Percentiles rank a stretch among this genome's conserved stretches.
Evolutionary conservation across 345 rosid genomes (phyloP).

Genomic region (Carallia brachiata): DNA sequence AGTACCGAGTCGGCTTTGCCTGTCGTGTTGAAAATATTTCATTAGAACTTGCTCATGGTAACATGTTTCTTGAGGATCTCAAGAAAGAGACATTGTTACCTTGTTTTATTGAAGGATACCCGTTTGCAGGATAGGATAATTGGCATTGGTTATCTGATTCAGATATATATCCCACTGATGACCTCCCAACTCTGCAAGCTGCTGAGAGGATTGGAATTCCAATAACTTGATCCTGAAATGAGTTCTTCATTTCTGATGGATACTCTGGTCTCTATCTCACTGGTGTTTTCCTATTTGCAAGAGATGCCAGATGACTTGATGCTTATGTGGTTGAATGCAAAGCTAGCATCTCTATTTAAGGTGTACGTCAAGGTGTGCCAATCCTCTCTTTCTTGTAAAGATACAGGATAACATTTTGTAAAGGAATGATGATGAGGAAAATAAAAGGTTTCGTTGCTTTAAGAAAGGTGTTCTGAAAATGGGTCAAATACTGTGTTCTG

Average conservation of each 20-base stretch:
- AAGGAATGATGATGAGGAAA: not conserved
- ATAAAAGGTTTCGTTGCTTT: not conserved
- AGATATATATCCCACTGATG: not conserved
- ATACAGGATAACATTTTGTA: not conserved
- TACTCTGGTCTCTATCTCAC: not conserved
- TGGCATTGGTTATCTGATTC: not conserved
- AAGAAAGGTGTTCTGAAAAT: not conserved
- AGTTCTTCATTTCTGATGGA: constrained; percentile 1
- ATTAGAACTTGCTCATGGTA: not conserved
- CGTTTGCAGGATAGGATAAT: not conserved
- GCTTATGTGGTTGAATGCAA: not conserved
- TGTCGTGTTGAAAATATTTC: not conserved
- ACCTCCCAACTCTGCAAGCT: not conserved
- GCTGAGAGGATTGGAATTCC: constrained; percentile 21
- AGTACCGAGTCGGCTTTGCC: constrained; percentile 14
- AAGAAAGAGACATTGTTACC: not conserved
- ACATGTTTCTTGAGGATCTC: not conserved
- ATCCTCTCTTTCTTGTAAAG: not conserved
- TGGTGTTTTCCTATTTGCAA: not conserved
- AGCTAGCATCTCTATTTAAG: not conserved
- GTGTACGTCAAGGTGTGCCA: not conserved
- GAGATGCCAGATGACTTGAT: not conserved
- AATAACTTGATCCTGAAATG: constrained; percentile 1
- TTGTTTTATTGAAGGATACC: not conserved
- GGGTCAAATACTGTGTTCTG: not conserved